phyloP scores from a whole-genome alignment of 2,329 filamentous ascomycete species.

The Penicillium psychrosexuale region DNA sequence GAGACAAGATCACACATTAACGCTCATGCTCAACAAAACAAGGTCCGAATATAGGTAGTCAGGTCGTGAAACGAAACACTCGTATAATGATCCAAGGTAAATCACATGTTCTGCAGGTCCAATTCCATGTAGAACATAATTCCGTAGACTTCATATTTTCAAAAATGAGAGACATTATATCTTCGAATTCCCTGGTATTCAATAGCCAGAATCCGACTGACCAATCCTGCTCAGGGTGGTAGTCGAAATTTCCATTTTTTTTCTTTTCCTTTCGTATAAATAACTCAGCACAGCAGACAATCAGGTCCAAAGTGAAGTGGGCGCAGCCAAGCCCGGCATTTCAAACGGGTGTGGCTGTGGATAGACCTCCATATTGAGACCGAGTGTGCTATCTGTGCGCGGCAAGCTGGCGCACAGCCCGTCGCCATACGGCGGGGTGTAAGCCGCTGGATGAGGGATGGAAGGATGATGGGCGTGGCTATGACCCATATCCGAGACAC shows the following conservation, averaged over 20 bases:
- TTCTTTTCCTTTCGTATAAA: background rate
- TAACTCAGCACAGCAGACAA: background rate
- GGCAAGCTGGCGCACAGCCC: conserved; percentile 30
- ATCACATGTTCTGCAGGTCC: background rate
- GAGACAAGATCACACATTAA: conserved; percentile 7
- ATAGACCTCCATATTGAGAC: conserved; percentile 32
- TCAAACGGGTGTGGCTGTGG: conserved; percentile 33
- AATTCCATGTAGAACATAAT: background rate
- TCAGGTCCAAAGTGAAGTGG: conserved; percentile 40
- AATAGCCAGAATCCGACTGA: conserved; percentile 1
- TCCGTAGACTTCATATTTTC: background rate
- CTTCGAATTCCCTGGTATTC: background rate
- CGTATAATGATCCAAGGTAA: background rate
- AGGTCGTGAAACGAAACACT: background rate
- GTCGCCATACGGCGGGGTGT: conserved; percentile 39
- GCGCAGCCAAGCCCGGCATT: conserved; percentile 33
- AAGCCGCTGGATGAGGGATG: conserved; percentile 37
- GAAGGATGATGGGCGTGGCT: conserved; percentile 19
- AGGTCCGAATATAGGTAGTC: conserved; percentile 1
- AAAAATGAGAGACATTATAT: background rate
- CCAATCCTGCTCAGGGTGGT: background rate
- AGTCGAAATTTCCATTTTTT: background rate
- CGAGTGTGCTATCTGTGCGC: conserved; percentile 26
- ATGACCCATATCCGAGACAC: conserved; percentile 30
- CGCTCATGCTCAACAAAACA: conserved; percentile 17